Evolutionary conservation across 2,329 filamentous ascomycete species (phyloP), one percentile per base, ranked within the genome.

Genomic region (Epichloe coenophiala): DNA sequence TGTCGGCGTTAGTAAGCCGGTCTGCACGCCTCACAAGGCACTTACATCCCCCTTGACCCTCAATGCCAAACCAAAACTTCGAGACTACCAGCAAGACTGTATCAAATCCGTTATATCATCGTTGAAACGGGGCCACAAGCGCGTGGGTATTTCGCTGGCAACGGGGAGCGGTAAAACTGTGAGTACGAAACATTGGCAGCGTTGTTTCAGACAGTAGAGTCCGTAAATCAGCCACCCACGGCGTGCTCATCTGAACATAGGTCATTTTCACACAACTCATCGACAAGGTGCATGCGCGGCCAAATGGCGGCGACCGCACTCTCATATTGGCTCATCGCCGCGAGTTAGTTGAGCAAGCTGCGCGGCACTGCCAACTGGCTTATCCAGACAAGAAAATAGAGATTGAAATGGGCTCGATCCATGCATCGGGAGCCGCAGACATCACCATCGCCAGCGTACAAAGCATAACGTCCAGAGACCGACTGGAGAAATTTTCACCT

Each of bases 241-340:
- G 27, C 19, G 17, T 40, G 35, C 47, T 43, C 47, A 49, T 37
- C 12, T 23, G 17, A 37, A 38, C 21, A 15, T 57, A 88, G 85
- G 83, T 98, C 62, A 90, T 98, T 59, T 98, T 98, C 70, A 97
- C 91, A 12, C 89, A 95, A 63, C 76, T 98, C 44, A 95, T 98
- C 55, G 81, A 87, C 60, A 84, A 86, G 52, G 74, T 97, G 47
- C 66, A 72, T 48, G 68, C 82, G 5, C 54, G 56, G 37, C 72
- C 71, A 11, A 70, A 72, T 48, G 64, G 75, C 33, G 63, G 69
- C 53, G 84, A 79, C 1, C 88, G 88, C 63, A 95, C 91, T 0
- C 75, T 98, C 52, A 94, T 98, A 56, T 74, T 98, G 42, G 93
- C 89, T 15, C 93, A 98, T 66, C 83, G 93, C 31, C 82, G 88